Percentiles rank a stretch among this genome's conserved stretches.
Conservation (phyloP, 2,329 filamentous ascomycete species). For the Didymella keratinophila region DNA sequence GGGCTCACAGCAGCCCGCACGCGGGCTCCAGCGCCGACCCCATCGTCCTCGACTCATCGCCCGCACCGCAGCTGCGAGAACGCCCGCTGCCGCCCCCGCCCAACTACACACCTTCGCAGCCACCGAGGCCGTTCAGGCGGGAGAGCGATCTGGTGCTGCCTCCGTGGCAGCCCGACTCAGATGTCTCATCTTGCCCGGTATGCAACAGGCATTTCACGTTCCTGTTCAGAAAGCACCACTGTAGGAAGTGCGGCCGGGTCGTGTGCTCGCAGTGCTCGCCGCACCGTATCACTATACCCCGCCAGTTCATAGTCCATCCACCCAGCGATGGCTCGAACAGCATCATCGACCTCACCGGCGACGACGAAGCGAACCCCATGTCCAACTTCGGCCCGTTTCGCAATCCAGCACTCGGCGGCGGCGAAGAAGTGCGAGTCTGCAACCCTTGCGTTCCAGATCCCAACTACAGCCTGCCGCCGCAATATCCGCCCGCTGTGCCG, state of each 20-base stretch:
- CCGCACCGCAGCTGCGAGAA: slow-evolving; percentile 21
- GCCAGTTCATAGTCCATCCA: slow-evolving; percentile 89
- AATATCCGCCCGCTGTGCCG: slow-evolving; percentile 41
- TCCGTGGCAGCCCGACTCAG: slow-evolving; percentile 86
- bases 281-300: slow-evolving; percentile 91
- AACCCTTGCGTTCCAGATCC: slow-evolving; percentile 78
- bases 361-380: slow-evolving; percentile 36
- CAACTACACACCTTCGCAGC: slow-evolving; percentile 15
- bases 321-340: slow-evolving; percentile 38
- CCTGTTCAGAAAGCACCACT: slow-evolving; percentile 91
- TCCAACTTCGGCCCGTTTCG: slow-evolving; percentile 40
- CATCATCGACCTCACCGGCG: slow-evolving; percentile 57
- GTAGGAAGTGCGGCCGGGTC: slow-evolving; percentile 91
- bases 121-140: slow-evolving; percentile 25
- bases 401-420: slow-evolving; percentile 66
- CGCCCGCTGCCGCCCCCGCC: slow-evolving; percentile 25
- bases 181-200: slow-evolving; percentile 84
- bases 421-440: slow-evolving; percentile 73
- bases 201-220: slow-evolving; percentile 82
- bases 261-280: slow-evolving; percentile 91
- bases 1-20: slow-evolving; percentile 30
- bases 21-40: slow-evolving; percentile 32
- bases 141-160: slow-evolving; percentile 67
- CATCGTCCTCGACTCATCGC: slow-evolving; percentile 33
- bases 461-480: slow-evolving; percentile 66